Evolutionary conservation across 2,329 filamentous ascomycete genomes (phyloP), one percentile per base, ranked within the genome.

Genomic region (Pseudogymnoascus sp.): DNA sequence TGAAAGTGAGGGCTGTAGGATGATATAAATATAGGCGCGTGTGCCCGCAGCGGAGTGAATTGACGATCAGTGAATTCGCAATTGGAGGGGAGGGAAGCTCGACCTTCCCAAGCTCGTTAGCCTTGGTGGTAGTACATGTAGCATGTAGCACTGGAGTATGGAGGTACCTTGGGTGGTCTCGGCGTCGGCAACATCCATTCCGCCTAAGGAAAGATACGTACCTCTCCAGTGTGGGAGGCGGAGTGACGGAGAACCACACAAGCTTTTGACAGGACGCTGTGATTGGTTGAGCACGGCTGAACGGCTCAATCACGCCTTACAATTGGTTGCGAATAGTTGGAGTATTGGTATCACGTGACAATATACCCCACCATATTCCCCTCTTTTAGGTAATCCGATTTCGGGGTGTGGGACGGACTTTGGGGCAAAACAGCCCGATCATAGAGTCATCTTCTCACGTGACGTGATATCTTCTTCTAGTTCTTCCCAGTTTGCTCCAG

Each of bases 41-140:
- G 13, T 17, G 47, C 47, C 47, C 29, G 15, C 29, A 17, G 47
- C n/a, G 29, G 26, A 54, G 21, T 54, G 29, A 33, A 33, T 9
- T 54, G 47, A 54, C 47, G 26, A 54, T 54, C 29, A 54, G 47
- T 54, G 47, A 54, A 54, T 54, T 54, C 47, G 47, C 47, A 54
- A 54, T 33, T 54, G 44, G 44, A 54, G 44, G 44, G 44, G 44
- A 26, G 31, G 11, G 24, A 17, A 54, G 47, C 47, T 54, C 4
- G 47, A 54, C 47, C 47, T 54, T 54, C 47, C 47, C 47, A 54
- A 54, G n/a, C 29, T 17, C 47, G 47, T 54, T 54, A 54, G 47
- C 47, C 29, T 54, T 54, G 47, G 9, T 13, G 41, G 21, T 47
- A 26, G 41, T 50, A 50, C 26, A 31, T 31, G 26, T 31, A 31